Percentiles rank a stretch among this genome's conserved stretches.
Evolutionary conservation across 2,329 filamentous ascomycete species (phyloP).

Genomic region (Nothopassalora personata): DNA sequence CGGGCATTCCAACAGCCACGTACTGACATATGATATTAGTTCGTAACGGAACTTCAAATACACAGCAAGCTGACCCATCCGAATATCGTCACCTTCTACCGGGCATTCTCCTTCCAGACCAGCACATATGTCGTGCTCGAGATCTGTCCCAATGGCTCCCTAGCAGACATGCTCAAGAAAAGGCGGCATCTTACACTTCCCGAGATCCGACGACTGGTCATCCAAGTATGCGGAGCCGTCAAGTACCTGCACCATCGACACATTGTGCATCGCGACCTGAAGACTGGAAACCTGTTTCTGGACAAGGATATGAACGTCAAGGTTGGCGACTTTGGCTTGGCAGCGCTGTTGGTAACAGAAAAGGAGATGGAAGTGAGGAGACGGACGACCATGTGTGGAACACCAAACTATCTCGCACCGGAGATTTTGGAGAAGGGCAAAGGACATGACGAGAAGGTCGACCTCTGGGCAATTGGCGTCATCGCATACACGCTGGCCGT

Average conservation of each 20-base stretch:
- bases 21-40: slow-evolving; percentile 39
- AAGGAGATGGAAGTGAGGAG: slow-evolving; percentile 77
- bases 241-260: slow-evolving; percentile 96
- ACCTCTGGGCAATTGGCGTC: slow-evolving; percentile 96
- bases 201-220: slow-evolving; percentile 86
- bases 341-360: slow-evolving; percentile 83
- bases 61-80: slow-evolving; percentile 96
- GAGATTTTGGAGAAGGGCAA: slow-evolving; percentile 94
- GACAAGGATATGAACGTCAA: slow-evolving; percentile 96
- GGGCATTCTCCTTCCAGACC: slow-evolving; percentile 83
- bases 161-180: slow-evolving; percentile 96
- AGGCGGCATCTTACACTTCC: slow-evolving; percentile 86
- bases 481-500: slow-evolving; percentile 98
- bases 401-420: slow-evolving; percentile 95
- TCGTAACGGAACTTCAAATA: slow-evolving; percentile 83
- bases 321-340: slow-evolving; percentile 93
- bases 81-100: slow-evolving; percentile 92
- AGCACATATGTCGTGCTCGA: slow-evolving; percentile 93
- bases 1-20: not conserved
- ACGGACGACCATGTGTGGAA: slow-evolving; percentile 90
- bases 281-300: slow-evolving; percentile 96
- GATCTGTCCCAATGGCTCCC: slow-evolving; percentile 87
- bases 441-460: slow-evolving; percentile 95
- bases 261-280: slow-evolving; percentile 93
- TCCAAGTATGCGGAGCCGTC: slow-evolving; percentile 93